Evolutionary conservation across 2,329 filamentous ascomycete genomes (phyloP).

Genomic region (Penicillium fuscoglaucum): DNA sequence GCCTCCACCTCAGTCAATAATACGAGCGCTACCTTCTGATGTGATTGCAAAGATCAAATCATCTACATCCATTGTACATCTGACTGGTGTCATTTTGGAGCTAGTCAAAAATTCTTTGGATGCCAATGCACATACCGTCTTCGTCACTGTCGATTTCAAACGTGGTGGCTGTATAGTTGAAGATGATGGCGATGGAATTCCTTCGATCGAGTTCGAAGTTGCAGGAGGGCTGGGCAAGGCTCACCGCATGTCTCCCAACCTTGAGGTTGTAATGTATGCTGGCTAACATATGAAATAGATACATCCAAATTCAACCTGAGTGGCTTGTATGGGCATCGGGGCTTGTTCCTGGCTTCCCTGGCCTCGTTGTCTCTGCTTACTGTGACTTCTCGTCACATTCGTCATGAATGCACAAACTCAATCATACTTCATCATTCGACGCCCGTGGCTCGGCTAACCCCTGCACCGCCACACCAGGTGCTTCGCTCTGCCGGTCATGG

Average conservation of each 20-base stretch:
- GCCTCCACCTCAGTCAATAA: conserved; percentile 41
- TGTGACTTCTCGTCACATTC: conserved; percentile 68
- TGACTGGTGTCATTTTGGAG: conserved; percentile 70
- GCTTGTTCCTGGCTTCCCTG: conserved; percentile 75
- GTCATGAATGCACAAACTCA: conserved; percentile 55
- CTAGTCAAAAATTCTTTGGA: conserved; percentile 84
- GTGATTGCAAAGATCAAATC: conserved; percentile 80
- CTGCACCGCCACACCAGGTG: conserved; percentile 60
- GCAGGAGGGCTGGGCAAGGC: conserved; percentile 70
- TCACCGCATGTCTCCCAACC: conserved; percentile 57
- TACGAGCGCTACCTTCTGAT: conserved; percentile 67
- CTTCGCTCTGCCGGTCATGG: conserved; percentile 63
- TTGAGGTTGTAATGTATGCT: not conserved
- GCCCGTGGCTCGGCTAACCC: conserved; percentile 63
- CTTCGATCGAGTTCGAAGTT: conserved; percentile 68
- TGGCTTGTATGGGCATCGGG: conserved; percentile 64
- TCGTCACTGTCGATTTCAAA: conserved; percentile 70
- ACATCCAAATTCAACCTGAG: conserved; percentile 69
- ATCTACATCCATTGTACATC: conserved; percentile 72
- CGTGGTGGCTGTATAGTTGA: conserved; percentile 77
- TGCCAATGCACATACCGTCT: conserved; percentile 68
- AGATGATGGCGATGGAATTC: conserved; percentile 81
- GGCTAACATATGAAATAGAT: conserved; percentile 52
- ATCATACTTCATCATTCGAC: conserved; percentile 70
- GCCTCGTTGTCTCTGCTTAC: conserved; percentile 73